phyloP scores from a whole-genome alignment of 495 filamentous ascomycete species.

The Neohortaea acidophila region DNA sequence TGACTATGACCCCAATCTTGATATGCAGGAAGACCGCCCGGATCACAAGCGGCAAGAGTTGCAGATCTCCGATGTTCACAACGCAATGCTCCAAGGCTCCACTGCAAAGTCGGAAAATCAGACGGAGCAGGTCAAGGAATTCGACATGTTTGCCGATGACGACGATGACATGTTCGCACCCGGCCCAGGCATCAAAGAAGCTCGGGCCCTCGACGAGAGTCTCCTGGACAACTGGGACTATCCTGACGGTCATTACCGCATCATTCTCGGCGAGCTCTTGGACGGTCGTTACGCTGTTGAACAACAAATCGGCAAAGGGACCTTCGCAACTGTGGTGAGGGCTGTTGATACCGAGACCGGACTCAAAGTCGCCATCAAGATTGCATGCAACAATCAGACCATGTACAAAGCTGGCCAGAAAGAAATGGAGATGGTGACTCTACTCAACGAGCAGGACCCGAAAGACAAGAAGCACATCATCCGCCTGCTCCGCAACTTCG shows the following conservation, averaged over 20 bases:
- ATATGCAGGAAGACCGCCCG: conserved; percentile 78
- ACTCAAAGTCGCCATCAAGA: conserved; percentile 72
- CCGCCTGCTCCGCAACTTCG: conserved; percentile 69
- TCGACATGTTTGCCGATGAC: conserved; percentile 93
- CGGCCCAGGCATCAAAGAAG: conserved; percentile 33
- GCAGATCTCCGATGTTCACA: background rate
- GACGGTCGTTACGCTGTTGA: conserved; percentile 78
- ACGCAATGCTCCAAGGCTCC: background rate
- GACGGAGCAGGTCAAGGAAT: conserved; percentile 34
- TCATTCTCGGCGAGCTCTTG: conserved; percentile 75
- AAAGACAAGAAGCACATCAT: conserved; percentile 89
- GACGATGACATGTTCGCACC: conserved; percentile 80
- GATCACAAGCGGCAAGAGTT: conserved; percentile 49
- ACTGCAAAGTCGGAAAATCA: background rate
- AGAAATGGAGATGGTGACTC: conserved; percentile 79
- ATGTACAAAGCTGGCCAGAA: conserved; percentile 88
- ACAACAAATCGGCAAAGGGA: conserved; percentile 76
- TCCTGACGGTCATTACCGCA: conserved; percentile 85
- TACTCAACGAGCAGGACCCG: conserved; percentile 66
- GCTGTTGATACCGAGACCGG: conserved; percentile 65
- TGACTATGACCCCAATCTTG: conserved; percentile 84
- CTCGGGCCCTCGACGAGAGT: conserved; percentile 56
- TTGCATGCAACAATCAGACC: conserved; percentile 86
- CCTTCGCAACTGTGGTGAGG: conserved; percentile 91
- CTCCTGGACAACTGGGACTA: conserved; percentile 93